Percentiles rank a stretch among this genome's conserved stretches.
Evolutionary conservation across 345 rosid species (phyloP).

Genomic region (Leavenworthia alabamica): DNA sequence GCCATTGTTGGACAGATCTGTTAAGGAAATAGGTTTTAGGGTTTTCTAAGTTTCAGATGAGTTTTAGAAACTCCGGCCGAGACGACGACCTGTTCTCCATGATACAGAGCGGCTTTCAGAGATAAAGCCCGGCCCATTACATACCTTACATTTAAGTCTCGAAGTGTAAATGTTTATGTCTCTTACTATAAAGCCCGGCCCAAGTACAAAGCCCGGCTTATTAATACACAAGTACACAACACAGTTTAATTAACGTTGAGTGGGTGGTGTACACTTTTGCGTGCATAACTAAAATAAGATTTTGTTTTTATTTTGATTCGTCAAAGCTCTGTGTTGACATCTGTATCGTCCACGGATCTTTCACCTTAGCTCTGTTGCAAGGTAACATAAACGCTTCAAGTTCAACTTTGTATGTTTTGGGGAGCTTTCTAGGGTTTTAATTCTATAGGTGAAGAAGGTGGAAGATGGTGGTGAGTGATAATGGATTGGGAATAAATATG

Average conservation of each 20-base stretch:
- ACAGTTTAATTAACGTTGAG: no score
- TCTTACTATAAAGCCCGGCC: conserved; percentile 2
- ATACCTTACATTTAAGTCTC: background rate
- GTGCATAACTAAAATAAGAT: no score
- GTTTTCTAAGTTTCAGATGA: conserved; percentile 30
- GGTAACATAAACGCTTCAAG: no score
- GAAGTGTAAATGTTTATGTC: background rate
- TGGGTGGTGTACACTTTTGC: no score
- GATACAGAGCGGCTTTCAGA: conserved; percentile 11
- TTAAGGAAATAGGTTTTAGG: conserved; percentile 6
- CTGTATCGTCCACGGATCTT: no score
- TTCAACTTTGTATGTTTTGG: no score
- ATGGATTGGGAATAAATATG: conserved; percentile 11
- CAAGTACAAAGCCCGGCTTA: conserved; percentile 17
- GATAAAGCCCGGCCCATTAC: no score
- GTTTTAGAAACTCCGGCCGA: conserved; percentile 20
- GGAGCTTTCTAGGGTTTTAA: no score
- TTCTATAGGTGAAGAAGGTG: background rate
- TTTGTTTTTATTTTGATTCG: no score
- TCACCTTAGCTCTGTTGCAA: no score
- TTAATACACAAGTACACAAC: no score
- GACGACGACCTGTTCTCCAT: conserved; percentile 6
- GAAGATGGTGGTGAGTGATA: conserved; percentile 4
- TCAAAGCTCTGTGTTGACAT: no score
- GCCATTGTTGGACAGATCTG: conserved; percentile 43